These are phyloP conservation scores for Petunia hybrid DNA, from an alignment of 305 asterid species.

Conservation along the genomic window DNA sequence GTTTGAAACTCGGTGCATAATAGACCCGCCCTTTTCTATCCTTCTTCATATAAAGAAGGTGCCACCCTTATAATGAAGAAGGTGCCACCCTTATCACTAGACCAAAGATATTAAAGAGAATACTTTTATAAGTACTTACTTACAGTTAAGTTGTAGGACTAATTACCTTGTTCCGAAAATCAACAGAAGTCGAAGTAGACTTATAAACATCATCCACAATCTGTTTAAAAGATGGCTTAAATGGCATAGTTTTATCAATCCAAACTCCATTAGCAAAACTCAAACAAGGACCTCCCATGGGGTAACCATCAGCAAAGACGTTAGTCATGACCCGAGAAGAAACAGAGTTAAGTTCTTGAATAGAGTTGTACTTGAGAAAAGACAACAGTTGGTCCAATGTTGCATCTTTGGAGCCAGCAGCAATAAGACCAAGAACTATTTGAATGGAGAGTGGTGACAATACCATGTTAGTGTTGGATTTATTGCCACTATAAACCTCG, in stretches of 20 bases:
- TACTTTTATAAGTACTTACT: no score
- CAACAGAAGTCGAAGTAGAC: slow-evolving; percentile 57
- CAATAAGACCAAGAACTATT: slow-evolving; percentile 55
- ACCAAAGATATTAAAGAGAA: no score
- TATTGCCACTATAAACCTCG: slow-evolving; percentile 35
- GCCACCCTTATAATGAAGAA: no score
- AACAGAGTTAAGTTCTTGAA: slow-evolving; percentile 50
- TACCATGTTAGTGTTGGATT: slow-evolving; percentile 48
- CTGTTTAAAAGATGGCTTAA: slow-evolving; percentile 53
- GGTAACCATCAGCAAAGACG: slow-evolving; percentile 58
- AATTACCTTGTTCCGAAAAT: slow-evolving; percentile 64
- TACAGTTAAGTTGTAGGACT: no score
- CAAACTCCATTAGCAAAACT: slow-evolving; percentile 70
- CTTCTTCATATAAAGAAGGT: no score
- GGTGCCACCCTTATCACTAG: no score
- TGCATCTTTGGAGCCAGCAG: slow-evolving; percentile 62
- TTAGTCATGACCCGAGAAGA: slow-evolving; percentile 51
- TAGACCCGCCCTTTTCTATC: no score
- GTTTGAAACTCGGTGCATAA: no score
- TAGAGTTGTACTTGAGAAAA: slow-evolving; percentile 51
- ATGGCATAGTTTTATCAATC: slow-evolving; percentile 58
- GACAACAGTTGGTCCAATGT: slow-evolving; percentile 58
- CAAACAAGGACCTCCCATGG: slow-evolving; percentile 66
- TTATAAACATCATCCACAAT: slow-evolving; percentile 52
- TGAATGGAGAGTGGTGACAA: slow-evolving; percentile 71